Evolutionary conservation across 495 filamentous ascomycete genomes (phyloP), one percentile per base, ranked within the genome.

Genomic region (Podospora tetraspora): DNA sequence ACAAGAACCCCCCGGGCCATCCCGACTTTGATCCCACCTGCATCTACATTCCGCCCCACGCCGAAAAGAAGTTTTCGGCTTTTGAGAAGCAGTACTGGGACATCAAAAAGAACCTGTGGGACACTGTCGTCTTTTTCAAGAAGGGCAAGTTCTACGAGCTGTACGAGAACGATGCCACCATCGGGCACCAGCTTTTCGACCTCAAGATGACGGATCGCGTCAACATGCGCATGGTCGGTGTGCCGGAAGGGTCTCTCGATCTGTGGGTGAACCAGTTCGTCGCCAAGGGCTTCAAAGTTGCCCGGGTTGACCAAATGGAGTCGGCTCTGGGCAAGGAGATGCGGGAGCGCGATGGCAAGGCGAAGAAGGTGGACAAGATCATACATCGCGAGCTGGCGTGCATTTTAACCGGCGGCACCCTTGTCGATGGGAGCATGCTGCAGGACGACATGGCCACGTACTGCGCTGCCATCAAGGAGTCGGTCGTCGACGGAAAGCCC

Each of bases 51-150:
- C 96, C 96, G 19, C 89, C 90, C 0, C 59, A 82, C 5, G 92
- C 92, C 10, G 93, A 87, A 86, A 78, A 77, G 0, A 86, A 90
- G 3, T 97, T 99, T 75, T 92, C 92, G 0, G 85, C 94, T 0
- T 99, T 99, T 69, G 95, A 99, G 80, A 95, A 93, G 77, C 95
- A 99, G 72, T 99, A 98, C 78, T 99, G 95, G 95, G 94, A 97
- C 74, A 98, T 99, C 78, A 99, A 99, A 83, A 91, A 93, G 78
- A 97, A 97, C 63, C 92, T 94, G 71, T 97, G 91, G 91, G 92
- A 97, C 68, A 98, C 93, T 0, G 90, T 99, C 23, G 95, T 99
- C 16, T 99, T 99, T 81, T 99, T 99, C 85, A 98, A 97, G 80
- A 99, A 99, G 81, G 95, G 95, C 68, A 99, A 99, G 76, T 99